These are phyloP conservation scores for Russula emetica DNA, from an alignment of 768 basidiomycete genomes.

Conservation along the genomic window DNA sequence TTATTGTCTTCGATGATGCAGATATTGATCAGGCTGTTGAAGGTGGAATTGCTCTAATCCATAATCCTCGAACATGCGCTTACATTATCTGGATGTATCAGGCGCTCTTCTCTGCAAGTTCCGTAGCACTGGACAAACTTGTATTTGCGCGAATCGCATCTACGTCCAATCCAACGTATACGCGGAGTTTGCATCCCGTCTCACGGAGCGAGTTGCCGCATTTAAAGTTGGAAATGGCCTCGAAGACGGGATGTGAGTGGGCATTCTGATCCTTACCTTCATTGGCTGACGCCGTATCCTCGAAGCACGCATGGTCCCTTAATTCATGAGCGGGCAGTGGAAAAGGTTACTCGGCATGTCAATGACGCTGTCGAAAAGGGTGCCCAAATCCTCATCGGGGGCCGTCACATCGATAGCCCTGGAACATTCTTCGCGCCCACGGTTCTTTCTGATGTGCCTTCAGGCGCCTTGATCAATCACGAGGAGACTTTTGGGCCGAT, in stretches of 20 bases:
- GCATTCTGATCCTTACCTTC: not conserved
- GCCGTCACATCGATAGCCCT: conserved; percentile 55
- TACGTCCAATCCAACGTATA: conserved; percentile 90
- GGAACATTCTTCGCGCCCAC: conserved; percentile 82
- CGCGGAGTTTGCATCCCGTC: conserved; percentile 84
- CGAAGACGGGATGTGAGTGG: conserved; percentile 63
- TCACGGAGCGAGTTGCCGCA: conserved; percentile 74
- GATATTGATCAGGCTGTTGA: conserved; percentile 89
- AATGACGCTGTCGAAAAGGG: conserved; percentile 83
- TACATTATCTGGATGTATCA: conserved; percentile 30
- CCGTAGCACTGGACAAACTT: conserved; percentile 77
- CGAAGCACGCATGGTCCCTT: conserved; percentile 89
- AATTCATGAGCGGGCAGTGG: conserved; percentile 79
- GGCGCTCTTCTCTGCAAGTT: conserved; percentile 77
- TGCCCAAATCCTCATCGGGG: conserved; percentile 88
- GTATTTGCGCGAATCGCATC: conserved; percentile 85
- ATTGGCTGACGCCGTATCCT: not conserved
- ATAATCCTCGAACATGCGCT: conserved; percentile 20
- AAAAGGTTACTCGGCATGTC: conserved; percentile 83
- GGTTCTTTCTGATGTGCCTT: conserved; percentile 78
- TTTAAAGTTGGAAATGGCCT: conserved; percentile 90
- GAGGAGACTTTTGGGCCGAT: conserved; percentile 98
- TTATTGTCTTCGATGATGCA: conserved; percentile 97
- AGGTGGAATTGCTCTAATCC: conserved; percentile 41
- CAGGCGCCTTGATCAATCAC: conserved; percentile 54